phyloP scores from a whole-genome alignment of 176 grass and related monocot genomes.

The Cenchrus purpureus region DNA sequence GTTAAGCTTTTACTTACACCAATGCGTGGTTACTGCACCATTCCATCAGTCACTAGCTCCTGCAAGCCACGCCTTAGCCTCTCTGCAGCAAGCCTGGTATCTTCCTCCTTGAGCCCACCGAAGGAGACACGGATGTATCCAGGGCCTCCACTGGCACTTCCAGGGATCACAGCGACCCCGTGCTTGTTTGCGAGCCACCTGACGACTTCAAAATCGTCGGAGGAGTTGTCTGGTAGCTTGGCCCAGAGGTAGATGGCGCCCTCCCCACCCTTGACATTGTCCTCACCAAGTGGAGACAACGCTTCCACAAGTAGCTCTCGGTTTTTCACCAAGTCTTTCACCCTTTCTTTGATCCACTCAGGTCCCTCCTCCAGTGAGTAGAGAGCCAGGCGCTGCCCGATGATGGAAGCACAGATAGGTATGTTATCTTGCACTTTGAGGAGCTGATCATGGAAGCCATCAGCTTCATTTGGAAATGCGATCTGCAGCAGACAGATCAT shows the following conservation, averaged over 20 bases:
- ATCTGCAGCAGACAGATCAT: constrained; percentile 64
- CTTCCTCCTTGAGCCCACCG: constrained; percentile 77
- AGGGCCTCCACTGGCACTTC: constrained; percentile 65
- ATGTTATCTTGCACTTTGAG: constrained; percentile 99
- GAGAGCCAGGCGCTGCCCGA: constrained; percentile 84
- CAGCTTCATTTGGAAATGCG: constrained; percentile 76
- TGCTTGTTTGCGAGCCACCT: constrained; percentile 87
- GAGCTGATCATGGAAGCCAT: constrained; percentile 77
- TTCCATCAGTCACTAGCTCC: constrained; percentile 82
- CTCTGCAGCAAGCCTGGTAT: constrained; percentile 64
- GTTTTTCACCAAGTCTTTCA: constrained; percentile 77
- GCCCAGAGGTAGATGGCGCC: constrained; percentile 98
- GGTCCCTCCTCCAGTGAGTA: constrained; percentile 73
- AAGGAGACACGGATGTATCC: constrained; percentile 84
- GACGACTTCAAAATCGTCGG: constrained; percentile 81
- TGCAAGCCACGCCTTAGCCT: constrained; percentile 65
- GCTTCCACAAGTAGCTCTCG: constrained; percentile 69
- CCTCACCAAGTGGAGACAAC: constrained; percentile 77
- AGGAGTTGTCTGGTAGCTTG: constrained; percentile 76
- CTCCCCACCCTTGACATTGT: constrained; percentile 75
- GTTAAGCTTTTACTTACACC: constrained; percentile 27
- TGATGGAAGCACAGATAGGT: constrained; percentile 92
- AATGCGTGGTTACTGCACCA: constrained; percentile 54
- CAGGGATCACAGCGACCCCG: constrained; percentile 76
- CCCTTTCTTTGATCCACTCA: constrained; percentile 76